Evolutionary conservation across 2,329 filamentous ascomycete genomes (phyloP), one percentile per base, ranked within the genome.

Genomic region (Microdochium nivale): DNA sequence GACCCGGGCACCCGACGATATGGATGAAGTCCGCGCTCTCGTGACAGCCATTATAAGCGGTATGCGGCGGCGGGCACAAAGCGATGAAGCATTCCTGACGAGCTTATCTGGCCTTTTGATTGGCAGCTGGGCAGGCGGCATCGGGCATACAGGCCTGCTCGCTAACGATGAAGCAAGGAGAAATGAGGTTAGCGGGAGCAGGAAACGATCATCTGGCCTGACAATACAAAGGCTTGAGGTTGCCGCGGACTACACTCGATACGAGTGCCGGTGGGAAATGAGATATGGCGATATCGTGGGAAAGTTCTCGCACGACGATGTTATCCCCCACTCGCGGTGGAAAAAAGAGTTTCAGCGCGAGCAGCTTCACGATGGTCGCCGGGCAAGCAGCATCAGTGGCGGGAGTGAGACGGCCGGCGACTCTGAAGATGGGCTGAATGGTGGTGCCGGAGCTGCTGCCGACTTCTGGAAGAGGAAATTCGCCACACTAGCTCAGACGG

Each of bases 21-120:
- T 80, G 44, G 75, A 78, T 5, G 81, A 84, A 59, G 76, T 76
- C 1, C 65, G 69, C 11, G 78, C 76, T 27, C 69, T 85, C n/a
- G 71, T 75, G 49, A 72, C 77, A 52, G 68, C 74, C 44, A 71
- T 77, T n/a, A 68, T 83, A 24, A 73, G 77, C 51, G 75, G 75
- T 50, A 71, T 83, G 54, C 71, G 75, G 54, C 71, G 70, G 37
- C 71, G 74, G 46, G 76, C 79, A 0, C 64, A 69, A 1, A 77
- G 72, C 11, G 73, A 76, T 4, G 74, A 83, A 59, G 71, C 74
- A 0, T 83, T 84, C 56, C 65, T 84, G 13, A 76, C 82, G 56
- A 84, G 83, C 59, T 62, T 84, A 5, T 74, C 80, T 0, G 79
- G 78, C 3, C 68, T 84, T 11, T 24, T 44, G 40, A 23, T 44